Base-by-base conservation (phyloP, 306 rosid species). In the Crotalaria pallida region DNA sequence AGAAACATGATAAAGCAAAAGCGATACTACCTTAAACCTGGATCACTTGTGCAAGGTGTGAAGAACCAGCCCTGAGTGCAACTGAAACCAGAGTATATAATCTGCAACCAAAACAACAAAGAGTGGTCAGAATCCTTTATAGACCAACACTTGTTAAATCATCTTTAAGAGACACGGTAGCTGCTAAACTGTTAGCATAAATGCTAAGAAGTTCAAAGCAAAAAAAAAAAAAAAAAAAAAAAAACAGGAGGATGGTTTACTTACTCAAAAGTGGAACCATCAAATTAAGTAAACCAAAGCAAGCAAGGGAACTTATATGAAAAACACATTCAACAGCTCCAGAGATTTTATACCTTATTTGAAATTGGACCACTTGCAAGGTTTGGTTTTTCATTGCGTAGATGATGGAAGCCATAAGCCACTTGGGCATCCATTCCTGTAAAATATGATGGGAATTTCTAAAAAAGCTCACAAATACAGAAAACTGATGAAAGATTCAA, bases 341-440 rank as follows among this genome's bases (percentile, higher is more conserved):
- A 67, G 36, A 81, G 17, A 52, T 52, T 53, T 21, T 52, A 5
- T 58, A 91, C 99, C 99, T 89, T 95, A 77, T 95, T 95, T 36
- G 99, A 8, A 73, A 95, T 77, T 65, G 99, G 99, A 67, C 97
- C 97, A 24, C 76, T 91, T 62, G 99, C 96, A 84, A 95, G 92
- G 79, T 83, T 82, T 38, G 97, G 97, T 77, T 89, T 95, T 77
- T 95, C 93, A 38, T 95, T 80, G 24, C 99, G 96, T 60, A 95
- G 77, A 84, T 84, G 89, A 81, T 95, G 97, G 80, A 95, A 95
- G 44, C 99, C 97, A 80, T 95, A 89, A 65, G 99, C 96, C 76
- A 95, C 96, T 78, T 84, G 89, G 58, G 97, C 99, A 81, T 95
- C 99, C 99, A 95, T 95, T 84, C 99, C 99, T 91, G 84, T 61